Evolutionary conservation across 257 asterid species (phyloP).

Genomic region (Marsdenia floribunda): DNA sequence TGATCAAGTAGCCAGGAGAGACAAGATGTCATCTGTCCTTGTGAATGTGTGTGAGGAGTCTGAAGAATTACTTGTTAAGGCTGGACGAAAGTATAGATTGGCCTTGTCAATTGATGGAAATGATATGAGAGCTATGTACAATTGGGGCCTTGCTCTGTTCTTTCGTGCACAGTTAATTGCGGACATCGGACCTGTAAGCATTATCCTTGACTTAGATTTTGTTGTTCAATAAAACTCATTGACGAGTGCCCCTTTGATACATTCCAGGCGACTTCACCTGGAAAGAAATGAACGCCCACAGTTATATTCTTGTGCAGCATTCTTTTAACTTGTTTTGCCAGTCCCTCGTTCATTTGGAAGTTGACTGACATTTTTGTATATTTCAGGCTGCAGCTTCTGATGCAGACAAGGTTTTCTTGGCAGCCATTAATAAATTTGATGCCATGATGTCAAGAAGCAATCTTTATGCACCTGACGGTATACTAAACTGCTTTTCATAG

Average conservation of each 20-base stretch:
- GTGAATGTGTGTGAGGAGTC: slow-evolving; percentile 74
- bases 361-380: slow-evolving; percentile 11
- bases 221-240: background rate
- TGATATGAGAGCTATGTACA: slow-evolving; percentile 81
- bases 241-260: background rate
- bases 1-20: slow-evolving; percentile 29
- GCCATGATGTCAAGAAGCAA: slow-evolving; percentile 89
- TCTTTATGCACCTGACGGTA: slow-evolving; percentile 76
- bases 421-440: slow-evolving; percentile 89
- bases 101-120: slow-evolving; percentile 83
- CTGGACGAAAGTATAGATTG: slow-evolving; percentile 73
- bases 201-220: slow-evolving; percentile 4
- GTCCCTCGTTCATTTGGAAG: slow-evolving; percentile 2
- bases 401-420: slow-evolving; percentile 85
- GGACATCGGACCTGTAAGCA: slow-evolving; percentile 85
- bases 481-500: slow-evolving; percentile 14
- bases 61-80: slow-evolving; percentile 73
- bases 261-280: background rate
- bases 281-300: background rate
- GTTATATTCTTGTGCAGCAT: background rate
- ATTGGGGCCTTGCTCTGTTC: slow-evolving; percentile 91
- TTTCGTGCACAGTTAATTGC: slow-evolving; percentile 89
- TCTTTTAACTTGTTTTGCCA: background rate
- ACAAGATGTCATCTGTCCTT: slow-evolving; percentile 47
- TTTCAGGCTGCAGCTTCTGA: slow-evolving; percentile 74